phyloP scores from a whole-genome alignment of 2,329 filamentous ascomycete species.

The Apiospora arundinis region DNA sequence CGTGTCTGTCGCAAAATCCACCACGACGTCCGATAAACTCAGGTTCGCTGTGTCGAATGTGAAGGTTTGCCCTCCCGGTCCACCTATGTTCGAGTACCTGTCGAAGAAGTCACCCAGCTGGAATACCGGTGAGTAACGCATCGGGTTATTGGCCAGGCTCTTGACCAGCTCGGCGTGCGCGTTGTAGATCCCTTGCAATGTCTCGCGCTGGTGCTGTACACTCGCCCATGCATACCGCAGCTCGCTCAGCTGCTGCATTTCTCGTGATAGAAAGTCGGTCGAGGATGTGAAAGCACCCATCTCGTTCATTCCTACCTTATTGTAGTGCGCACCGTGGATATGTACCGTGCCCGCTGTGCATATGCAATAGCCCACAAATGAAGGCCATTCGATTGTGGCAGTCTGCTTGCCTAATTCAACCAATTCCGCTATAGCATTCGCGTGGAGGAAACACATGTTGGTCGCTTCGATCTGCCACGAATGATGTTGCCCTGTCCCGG shows the following conservation, averaged over 20 bases:
- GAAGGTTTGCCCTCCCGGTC: slow-evolving; percentile 63
- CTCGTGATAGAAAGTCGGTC: slow-evolving; percentile 74
- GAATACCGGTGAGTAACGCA: slow-evolving; percentile 79
- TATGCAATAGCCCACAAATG: slow-evolving; percentile 86
- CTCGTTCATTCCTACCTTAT: slow-evolving; percentile 54
- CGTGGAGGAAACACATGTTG: slow-evolving; percentile 84
- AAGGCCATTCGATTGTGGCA: slow-evolving; percentile 80
- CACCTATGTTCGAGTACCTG: slow-evolving; percentile 68
- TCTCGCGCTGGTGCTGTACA: slow-evolving; percentile 80
- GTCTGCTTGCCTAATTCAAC: slow-evolving; percentile 80
- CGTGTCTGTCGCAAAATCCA: slow-evolving; percentile 65
- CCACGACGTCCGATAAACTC: slow-evolving; percentile 69
- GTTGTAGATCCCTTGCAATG: slow-evolving; percentile 76
- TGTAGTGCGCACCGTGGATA: slow-evolving; percentile 84
- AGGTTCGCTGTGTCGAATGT: slow-evolving; percentile 78
- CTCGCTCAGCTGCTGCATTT: slow-evolving; percentile 81
- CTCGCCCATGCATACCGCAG: slow-evolving; percentile 78
- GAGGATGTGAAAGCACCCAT: slow-evolving; percentile 69
- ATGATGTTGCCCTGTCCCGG: slow-evolving; percentile 82
- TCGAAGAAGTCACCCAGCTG: slow-evolving; percentile 90
- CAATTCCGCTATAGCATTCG: slow-evolving; percentile 85
- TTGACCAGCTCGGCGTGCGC: slow-evolving; percentile 85
- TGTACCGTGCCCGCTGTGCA: slow-evolving; percentile 88
- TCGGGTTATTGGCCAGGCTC: slow-evolving; percentile 69
- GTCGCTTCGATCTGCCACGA: slow-evolving; percentile 94